Conservation (phyloP, 805 yeast species). For the Candida manassasensis region DNA sequence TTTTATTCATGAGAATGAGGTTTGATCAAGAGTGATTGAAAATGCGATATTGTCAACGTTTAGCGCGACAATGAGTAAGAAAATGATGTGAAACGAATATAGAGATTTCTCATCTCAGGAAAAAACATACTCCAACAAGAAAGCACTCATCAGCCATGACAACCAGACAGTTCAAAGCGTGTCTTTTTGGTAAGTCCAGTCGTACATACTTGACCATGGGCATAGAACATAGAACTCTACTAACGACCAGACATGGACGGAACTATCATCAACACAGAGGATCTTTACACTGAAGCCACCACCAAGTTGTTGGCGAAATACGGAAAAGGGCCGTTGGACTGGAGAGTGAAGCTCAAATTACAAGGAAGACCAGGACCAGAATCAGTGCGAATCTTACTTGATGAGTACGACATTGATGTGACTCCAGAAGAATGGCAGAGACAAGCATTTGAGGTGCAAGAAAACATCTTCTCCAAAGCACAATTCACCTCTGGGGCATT, state of each 20-base stretch:
- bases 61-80: no score
- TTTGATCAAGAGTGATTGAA: no score
- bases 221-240: slow-evolving; percentile 5
- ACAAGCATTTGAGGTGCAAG: slow-evolving; percentile 51
- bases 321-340: slow-evolving; percentile 76
- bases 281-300: slow-evolving; percentile 76
- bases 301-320: slow-evolving; percentile 60
- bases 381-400: slow-evolving; percentile 61
- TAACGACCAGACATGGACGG: slow-evolving; percentile 83
- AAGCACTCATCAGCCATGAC: not conserved
- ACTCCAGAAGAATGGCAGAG: slow-evolving; percentile 61
- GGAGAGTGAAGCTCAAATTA: slow-evolving; percentile 83
- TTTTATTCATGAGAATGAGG: no score
- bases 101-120: no score
- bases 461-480: slow-evolving; percentile 56
- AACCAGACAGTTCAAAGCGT: slow-evolving; percentile 47
- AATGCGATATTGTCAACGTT: no score
- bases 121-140: no score
- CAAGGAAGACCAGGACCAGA: slow-evolving; percentile 91
- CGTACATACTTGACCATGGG: not conserved
- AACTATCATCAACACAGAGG: slow-evolving; percentile 85
- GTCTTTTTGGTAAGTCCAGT: slow-evolving; percentile 60
- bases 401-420: slow-evolving; percentile 59
- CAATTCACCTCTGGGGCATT: slow-evolving; percentile 80
- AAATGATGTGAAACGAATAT: no score